phyloP scores from a whole-genome alignment of 768 basidiomycete genomes.

The Porpolomopsis calyptriformis region DNA sequence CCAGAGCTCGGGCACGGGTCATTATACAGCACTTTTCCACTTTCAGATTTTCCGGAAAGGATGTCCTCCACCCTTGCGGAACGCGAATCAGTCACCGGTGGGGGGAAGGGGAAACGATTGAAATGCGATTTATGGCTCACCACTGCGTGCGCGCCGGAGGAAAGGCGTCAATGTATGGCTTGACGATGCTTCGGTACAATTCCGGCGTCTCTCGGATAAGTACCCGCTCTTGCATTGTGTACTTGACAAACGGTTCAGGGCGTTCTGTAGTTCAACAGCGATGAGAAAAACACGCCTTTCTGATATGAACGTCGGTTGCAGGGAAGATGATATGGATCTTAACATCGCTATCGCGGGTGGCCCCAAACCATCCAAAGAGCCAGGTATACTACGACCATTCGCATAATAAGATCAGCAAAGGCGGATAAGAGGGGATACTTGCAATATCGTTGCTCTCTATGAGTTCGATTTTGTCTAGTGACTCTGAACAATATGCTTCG shows the following conservation, averaged over 20 bases:
- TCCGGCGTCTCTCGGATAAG: slow-evolving; percentile 80
- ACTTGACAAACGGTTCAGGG: slow-evolving; percentile 31
- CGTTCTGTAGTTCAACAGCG: not conserved
- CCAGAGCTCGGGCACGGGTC: slow-evolving; percentile 24
- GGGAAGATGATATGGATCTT: slow-evolving; percentile 82
- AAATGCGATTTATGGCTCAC: slow-evolving; percentile 26
- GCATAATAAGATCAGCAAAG: not conserved
- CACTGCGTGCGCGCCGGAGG: slow-evolving; percentile 73
- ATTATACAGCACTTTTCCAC: slow-evolving; percentile 58
- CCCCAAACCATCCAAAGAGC: slow-evolving; percentile 59
- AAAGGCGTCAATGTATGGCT: slow-evolving; percentile 70
- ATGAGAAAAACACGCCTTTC: slow-evolving; percentile 43
- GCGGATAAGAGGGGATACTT: slow-evolving; percentile 15
- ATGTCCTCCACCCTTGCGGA: slow-evolving; percentile 72
- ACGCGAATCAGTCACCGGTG: not conserved
- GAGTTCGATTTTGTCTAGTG: slow-evolving; percentile 31
- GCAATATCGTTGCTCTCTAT: slow-evolving; percentile 64
- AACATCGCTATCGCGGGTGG: slow-evolving; percentile 45
- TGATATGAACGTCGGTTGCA: slow-evolving; percentile 82
- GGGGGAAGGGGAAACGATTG: not conserved
- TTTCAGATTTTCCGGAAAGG: slow-evolving; percentile 64
- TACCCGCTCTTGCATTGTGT: slow-evolving; percentile 57
- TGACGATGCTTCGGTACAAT: slow-evolving; percentile 58
- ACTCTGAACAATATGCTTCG: slow-evolving; percentile 27
- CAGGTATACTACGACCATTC: slow-evolving; percentile 57